phyloP scores from a whole-genome alignment of 257 asterid species.

The Rhazya stricta region DNA sequence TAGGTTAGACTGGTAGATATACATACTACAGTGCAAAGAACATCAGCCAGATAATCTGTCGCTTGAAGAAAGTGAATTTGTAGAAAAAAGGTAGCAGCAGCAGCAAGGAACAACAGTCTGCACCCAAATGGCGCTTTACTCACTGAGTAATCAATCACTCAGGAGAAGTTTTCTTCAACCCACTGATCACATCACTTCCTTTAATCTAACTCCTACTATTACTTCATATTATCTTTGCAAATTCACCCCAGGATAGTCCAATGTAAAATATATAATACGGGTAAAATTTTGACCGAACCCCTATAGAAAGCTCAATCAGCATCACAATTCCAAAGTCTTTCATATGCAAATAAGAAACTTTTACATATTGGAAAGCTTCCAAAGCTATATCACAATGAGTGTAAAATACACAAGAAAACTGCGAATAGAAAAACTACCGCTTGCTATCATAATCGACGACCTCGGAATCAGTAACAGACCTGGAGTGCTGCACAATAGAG shows the following conservation, averaged over 20 bases:
- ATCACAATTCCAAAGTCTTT: not conserved
- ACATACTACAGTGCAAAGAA: not conserved
- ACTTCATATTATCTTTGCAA: not conserved
- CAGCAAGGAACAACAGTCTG: not conserved
- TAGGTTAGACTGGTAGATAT: not conserved
- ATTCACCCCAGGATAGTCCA: not conserved
- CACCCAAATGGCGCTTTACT: not conserved
- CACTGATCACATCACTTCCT: not conserved
- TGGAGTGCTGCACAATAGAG: conserved; percentile 77
- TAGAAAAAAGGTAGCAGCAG: too few relatives aligned
- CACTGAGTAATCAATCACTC: not conserved
- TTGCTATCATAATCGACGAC: conserved; percentile 76
- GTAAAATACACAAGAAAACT: not conserved
- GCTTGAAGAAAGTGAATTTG: not conserved
- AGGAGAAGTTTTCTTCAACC: not conserved
- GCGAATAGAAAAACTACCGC: conserved; percentile 12
- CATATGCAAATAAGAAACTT: not conserved
- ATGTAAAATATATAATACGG: too few relatives aligned
- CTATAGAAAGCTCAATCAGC: not conserved
- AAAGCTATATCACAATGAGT: not conserved
- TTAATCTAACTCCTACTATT: not conserved
- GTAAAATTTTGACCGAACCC: not conserved
- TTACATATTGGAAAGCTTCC: conserved; percentile 1
- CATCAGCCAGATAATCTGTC: not conserved
- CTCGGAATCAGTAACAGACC: conserved; percentile 78